phyloP scores from a whole-genome alignment of 106 monocot genomes.

The Iris macrosiphon region DNA sequence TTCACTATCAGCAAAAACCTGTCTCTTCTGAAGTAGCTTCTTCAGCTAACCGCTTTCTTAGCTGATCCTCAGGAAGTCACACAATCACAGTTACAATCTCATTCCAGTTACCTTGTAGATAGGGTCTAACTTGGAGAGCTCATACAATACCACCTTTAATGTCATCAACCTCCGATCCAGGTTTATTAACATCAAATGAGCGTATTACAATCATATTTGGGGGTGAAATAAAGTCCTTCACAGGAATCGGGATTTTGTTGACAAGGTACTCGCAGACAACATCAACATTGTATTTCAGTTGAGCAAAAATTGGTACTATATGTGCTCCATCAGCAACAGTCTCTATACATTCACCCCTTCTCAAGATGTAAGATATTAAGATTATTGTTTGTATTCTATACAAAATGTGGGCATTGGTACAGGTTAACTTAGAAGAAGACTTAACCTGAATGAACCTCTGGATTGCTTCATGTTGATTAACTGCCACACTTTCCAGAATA shows the following conservation, averaged over 20 bases:
- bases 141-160: slow-evolving; percentile 84
- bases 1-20: too few species aligned
- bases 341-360: slow-evolving; percentile 30
- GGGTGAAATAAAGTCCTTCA: slow-evolving; percentile 58
- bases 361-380: not conserved
- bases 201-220: slow-evolving; percentile 92
- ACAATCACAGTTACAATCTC: too few species aligned
- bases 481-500: slow-evolving; percentile 78
- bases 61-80: too few species aligned
- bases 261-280: slow-evolving; percentile 85
- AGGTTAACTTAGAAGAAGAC: too few species aligned
- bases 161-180: slow-evolving; percentile 90
- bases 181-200: slow-evolving; percentile 91
- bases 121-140: too few species aligned
- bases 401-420: too few species aligned
- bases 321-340: slow-evolving; percentile 82
- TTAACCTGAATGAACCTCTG: slow-evolving; percentile 81
- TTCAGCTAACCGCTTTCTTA: too few species aligned
- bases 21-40: too few species aligned
- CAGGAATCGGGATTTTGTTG: slow-evolving; percentile 81
- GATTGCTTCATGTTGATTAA: slow-evolving; percentile 82
- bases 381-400: too few species aligned
- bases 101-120: too few species aligned
- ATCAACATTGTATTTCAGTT: slow-evolving; percentile 84
- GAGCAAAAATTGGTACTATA: slow-evolving; percentile 84